Conservation (phyloP, 164 flowering plant species). For the Cinnamomum chago region DNA sequence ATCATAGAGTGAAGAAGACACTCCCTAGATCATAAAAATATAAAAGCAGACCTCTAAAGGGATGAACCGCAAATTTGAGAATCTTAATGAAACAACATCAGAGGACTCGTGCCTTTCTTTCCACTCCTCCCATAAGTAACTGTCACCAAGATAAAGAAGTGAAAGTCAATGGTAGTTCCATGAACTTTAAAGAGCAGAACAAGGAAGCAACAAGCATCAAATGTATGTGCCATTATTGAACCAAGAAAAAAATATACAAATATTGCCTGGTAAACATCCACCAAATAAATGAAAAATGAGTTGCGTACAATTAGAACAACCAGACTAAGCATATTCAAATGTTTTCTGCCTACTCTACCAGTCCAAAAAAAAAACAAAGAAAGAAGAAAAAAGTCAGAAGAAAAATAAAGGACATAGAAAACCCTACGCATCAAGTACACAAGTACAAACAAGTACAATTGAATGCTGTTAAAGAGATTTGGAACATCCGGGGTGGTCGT, state of each 20-base stretch:
- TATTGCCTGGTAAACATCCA: too few species aligned
- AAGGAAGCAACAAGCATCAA: not conserved
- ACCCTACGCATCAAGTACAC: too few species aligned
- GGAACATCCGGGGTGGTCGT: not conserved
- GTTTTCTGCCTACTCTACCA: not conserved
- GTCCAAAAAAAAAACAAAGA: not conserved
- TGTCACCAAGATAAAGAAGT: constrained; percentile 23
- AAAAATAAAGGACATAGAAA: too few species aligned
- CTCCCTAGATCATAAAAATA: not conserved
- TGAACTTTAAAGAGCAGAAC: not conserved
- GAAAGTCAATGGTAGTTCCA: not conserved
- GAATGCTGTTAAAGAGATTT: not conserved
- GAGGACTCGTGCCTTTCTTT: constrained; percentile 66
- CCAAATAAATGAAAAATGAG: not conserved
- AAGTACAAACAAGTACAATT: too few species aligned
- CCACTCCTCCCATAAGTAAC: constrained; percentile 96
- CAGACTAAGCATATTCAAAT: not conserved
- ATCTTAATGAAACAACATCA: constrained; percentile 54
- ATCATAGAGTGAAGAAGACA: not conserved
- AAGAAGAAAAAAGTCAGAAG: too few species aligned
- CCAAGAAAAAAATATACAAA: not conserved
- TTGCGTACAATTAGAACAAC: not conserved
- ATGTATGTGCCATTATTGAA: not conserved
- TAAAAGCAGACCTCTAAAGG: constrained; percentile 62
- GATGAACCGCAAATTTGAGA: constrained; percentile 64